Conservation (phyloP, 257 asterid genomes). For the Solanum clarkiae region DNA sequence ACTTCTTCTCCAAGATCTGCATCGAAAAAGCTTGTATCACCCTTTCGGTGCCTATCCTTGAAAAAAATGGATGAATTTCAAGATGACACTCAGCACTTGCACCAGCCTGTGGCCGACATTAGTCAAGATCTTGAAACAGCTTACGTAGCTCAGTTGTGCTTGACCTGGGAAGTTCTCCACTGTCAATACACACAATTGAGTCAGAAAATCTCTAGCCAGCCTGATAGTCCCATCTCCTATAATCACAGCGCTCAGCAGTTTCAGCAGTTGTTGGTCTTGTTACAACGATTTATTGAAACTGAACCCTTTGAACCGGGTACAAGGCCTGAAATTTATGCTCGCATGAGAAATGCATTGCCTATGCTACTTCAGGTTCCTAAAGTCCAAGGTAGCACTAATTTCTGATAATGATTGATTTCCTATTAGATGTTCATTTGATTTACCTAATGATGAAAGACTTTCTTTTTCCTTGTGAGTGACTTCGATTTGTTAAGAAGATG, state of each 20-base stretch:
- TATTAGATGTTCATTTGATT: not conserved
- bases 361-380: constrained; percentile 87
- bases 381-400: constrained; percentile 48
- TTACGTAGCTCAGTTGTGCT: constrained; percentile 79
- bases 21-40: constrained; percentile 67
- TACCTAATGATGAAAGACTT: not conserved
- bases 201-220: constrained; percentile 55
- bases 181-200: constrained; percentile 77
- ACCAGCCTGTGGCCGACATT: constrained; percentile 47
- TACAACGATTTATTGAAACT: constrained; percentile 84
- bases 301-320: constrained; percentile 86
- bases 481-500: not conserved
- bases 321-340: constrained; percentile 75
- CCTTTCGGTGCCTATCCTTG: constrained; percentile 77
- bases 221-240: constrained; percentile 47
- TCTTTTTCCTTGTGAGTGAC: not conserved
- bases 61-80: constrained; percentile 48
- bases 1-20: constrained; percentile 64
- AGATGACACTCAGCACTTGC: constrained; percentile 72
- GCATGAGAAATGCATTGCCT: constrained; percentile 59
- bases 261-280: constrained; percentile 79
- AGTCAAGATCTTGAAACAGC: constrained; percentile 73
- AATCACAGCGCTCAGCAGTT: constrained; percentile 85
- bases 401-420: not conserved
- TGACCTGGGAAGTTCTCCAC: constrained; percentile 97